Conservation (phyloP, 257 asterid genomes). For the Fraxinus americana region DNA sequence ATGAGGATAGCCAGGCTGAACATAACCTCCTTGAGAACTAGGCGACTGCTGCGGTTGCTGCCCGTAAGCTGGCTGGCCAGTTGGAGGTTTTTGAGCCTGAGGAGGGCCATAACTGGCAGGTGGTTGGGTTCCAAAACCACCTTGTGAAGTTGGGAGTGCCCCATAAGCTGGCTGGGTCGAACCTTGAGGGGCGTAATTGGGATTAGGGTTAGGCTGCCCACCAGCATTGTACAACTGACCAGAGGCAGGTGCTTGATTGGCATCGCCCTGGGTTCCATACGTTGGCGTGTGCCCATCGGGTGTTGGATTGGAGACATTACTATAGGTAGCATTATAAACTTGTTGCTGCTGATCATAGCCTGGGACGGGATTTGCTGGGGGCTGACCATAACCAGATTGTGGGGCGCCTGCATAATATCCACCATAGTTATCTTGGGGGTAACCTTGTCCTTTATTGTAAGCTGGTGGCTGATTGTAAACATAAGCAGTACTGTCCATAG, state of each 20-base stretch:
- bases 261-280: constrained; percentile 68
- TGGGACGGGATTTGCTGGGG: constrained; percentile 44
- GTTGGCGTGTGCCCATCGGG: constrained; percentile 56
- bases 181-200: not conserved
- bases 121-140: constrained; percentile 62
- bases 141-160: constrained; percentile 56
- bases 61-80: constrained; percentile 46
- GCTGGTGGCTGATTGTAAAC: constrained; percentile 59
- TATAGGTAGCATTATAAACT: constrained; percentile 57
- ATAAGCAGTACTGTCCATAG: constrained; percentile 63
- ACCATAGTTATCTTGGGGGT: constrained; percentile 75
- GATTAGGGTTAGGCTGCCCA: constrained; percentile 32
- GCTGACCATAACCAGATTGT: constrained; percentile 63
- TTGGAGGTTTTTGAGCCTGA: constrained; percentile 45
- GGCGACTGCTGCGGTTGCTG: constrained; percentile 58
- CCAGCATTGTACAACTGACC: constrained; percentile 57
- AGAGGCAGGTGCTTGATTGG: constrained; percentile 63
- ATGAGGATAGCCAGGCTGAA: constrained; percentile 47
- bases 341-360: constrained; percentile 85
- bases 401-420: constrained; percentile 58
- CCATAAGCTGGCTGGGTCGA: constrained; percentile 48
- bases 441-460: constrained; percentile 76
- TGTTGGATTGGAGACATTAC: constrained; percentile 39
- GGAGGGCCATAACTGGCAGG: constrained; percentile 50
- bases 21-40: constrained; percentile 48